A percentile compares a stretch with the other conserved stretches of the same genome.
Evolutionary conservation across 75 land plant genomes (phyloP).

Genomic region (Pinus taeda): DNA sequence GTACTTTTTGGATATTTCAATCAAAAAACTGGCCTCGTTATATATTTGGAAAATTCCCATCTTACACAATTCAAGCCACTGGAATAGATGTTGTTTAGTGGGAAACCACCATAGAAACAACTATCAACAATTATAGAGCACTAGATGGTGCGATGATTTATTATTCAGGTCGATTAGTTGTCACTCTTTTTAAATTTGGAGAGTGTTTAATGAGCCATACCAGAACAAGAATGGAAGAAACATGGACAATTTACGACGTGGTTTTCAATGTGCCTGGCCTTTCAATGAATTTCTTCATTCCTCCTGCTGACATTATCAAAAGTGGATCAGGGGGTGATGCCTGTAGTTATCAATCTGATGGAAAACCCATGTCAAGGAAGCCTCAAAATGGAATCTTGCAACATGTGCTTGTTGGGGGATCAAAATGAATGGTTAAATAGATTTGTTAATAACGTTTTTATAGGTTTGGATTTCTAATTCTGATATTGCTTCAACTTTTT

Average conservation of each 20-base stretch:
- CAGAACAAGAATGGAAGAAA: conserved; percentile 67
- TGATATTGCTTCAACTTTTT: too few species aligned
- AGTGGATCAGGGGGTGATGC: too few species aligned
- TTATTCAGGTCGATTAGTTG: conserved; percentile 55
- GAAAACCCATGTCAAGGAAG: too few species aligned
- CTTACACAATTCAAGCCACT: conserved; percentile 44
- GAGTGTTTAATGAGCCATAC: conserved; percentile 11
- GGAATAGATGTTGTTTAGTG: conserved; percentile 49
- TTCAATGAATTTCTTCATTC: conserved; percentile 59
- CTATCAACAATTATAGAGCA: conserved; percentile 53
- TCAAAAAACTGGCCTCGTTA: conserved; percentile 70
- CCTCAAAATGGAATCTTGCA: too few species aligned
- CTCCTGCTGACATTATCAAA: conserved; percentile 44
- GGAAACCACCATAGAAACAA: conserved; percentile 71
- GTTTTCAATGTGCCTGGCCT: conserved; percentile 68
- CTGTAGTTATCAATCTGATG: too few species aligned
- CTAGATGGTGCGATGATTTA: conserved; percentile 64
- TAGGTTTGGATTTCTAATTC: too few species aligned
- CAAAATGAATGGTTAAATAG: too few species aligned
- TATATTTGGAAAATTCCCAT: conserved; percentile 72
- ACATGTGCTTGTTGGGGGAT: too few species aligned
- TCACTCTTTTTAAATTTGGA: conserved; percentile 59
- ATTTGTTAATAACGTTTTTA: too few species aligned
- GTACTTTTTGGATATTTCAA: conserved; percentile 70
- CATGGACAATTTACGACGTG: conserved; percentile 63